Evolutionary conservation across 2,329 filamentous ascomycete genomes (phyloP).

Genomic region (Curvularia hawaiiensis): DNA sequence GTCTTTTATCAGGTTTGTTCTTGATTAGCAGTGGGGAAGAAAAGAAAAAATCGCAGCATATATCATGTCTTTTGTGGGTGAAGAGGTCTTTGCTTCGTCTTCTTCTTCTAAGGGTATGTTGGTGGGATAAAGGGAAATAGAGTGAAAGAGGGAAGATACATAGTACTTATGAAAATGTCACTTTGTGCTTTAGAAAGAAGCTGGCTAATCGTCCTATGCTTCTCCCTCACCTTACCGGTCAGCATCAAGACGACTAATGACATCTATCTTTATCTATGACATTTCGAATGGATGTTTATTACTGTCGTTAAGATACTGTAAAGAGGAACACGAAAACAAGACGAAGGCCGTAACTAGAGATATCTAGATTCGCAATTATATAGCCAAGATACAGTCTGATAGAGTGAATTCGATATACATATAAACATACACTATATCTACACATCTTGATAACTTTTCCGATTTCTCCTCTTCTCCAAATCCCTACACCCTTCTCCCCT

Average conservation of each 20-base stretch:
- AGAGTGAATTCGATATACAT: neutral
- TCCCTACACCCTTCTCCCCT: constrained; percentile 20
- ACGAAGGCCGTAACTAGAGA: neutral
- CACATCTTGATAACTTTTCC: neutral
- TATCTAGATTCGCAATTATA: neutral
- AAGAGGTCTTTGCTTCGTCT: too few relatives aligned
- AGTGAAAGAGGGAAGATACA: too few relatives aligned
- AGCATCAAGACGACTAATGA: too few relatives aligned
- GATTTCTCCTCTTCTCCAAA: neutral
- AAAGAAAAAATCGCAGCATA: too few relatives aligned
- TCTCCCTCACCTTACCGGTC: too few relatives aligned
- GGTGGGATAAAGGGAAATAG: too few relatives aligned
- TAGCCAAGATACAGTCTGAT: neutral
- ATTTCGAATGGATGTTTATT: neutral
- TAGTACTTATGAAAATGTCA: neutral
- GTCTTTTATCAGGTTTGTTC: too few relatives aligned
- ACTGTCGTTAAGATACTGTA: too few relatives aligned
- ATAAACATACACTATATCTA: neutral
- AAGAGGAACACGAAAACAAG: neutral
- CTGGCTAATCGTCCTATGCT: too few relatives aligned
- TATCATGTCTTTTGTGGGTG: too few relatives aligned
- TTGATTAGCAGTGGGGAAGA: too few relatives aligned
- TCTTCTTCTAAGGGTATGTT: too few relatives aligned
- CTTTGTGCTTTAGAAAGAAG: neutral
- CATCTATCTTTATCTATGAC: neutral